These are phyloP conservation scores for Syzygium aromaticum DNA, from an alignment of 345 rosid species.

Conservation along the genomic window DNA sequence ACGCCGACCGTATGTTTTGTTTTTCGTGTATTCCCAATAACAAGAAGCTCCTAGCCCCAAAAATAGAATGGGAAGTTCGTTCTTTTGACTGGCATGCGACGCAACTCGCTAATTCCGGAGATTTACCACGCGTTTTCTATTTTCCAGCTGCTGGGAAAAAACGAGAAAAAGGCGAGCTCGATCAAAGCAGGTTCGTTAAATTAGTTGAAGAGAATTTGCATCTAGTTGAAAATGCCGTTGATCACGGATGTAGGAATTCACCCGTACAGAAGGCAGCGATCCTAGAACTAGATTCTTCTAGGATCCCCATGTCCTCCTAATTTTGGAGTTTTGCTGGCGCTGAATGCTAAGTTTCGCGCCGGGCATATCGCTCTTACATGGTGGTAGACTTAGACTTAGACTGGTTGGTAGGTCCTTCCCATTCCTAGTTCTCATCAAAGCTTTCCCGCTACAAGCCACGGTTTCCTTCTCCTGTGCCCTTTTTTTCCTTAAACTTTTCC, in stretches of 20 bases:
- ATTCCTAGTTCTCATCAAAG: neutral
- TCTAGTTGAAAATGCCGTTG: neutral
- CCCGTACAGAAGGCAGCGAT: neutral
- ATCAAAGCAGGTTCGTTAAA: neutral
- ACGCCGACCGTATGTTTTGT: neutral
- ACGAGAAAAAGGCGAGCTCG: neutral
- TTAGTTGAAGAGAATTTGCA: neutral
- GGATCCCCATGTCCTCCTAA: neutral
- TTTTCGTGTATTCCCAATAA: neutral
- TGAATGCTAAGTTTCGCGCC: neutral
- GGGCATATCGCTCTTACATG: neutral
- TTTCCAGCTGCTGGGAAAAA: neutral
- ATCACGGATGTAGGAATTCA: neutral
- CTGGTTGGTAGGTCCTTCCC: neutral
- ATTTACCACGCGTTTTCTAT: neutral
- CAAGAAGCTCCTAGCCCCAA: neutral
- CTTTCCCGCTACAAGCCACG: neutral
- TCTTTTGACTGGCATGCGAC: neutral
- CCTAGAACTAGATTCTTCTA: neutral
- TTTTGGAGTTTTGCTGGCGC: neutral
- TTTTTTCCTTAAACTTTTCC: neutral
- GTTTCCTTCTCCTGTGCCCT: neutral
- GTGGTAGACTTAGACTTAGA: neutral
- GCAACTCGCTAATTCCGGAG: neutral
- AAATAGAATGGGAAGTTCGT: neutral